Evolutionary conservation across 2,329 filamentous ascomycete species (phyloP).

Genomic region (Fusarium coicis): DNA sequence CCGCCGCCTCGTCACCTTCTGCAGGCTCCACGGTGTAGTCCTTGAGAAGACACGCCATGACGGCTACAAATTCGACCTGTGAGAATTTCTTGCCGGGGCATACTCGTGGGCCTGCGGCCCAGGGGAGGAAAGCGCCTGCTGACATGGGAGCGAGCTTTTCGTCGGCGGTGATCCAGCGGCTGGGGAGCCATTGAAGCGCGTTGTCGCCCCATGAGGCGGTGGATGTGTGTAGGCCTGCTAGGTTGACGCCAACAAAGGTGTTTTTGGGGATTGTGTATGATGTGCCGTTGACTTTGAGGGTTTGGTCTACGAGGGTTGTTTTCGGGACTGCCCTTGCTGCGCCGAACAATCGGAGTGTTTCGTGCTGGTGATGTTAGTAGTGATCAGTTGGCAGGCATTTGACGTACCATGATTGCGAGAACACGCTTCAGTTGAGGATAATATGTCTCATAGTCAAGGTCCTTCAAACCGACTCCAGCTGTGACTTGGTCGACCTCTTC

Average conservation of each 20-base stretch:
- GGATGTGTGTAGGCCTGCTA: constrained; percentile 30
- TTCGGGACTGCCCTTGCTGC: constrained; percentile 35
- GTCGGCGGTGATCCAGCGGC: constrained; percentile 33
- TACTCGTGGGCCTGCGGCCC: constrained; percentile 30
- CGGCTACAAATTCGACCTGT: constrained; percentile 40
- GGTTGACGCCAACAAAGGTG: constrained; percentile 32
- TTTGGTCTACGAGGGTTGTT: constrained; percentile 26
- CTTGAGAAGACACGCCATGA: constrained; percentile 31
- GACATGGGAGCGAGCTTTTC: constrained; percentile 19
- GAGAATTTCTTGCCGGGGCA: constrained; percentile 42
- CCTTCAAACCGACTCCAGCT: constrained; percentile 10
- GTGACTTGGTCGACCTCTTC: constrained; percentile 48
- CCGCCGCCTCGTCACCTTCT: constrained; percentile 19
- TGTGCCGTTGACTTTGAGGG: constrained; percentile 25
- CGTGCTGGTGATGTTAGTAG: constrained; percentile 15
- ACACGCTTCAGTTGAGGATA: constrained; percentile 35
- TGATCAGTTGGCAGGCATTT: not conserved
- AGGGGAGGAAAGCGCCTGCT: constrained; percentile 28
- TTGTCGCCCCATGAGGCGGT: constrained; percentile 35
- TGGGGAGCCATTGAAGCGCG: constrained; percentile 33
- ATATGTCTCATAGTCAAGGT: constrained; percentile 35
- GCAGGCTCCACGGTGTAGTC: constrained; percentile 31
- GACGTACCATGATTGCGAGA: constrained; percentile 33
- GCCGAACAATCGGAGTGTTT: constrained; percentile 34
- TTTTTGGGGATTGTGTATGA: constrained; percentile 30